A percentile compares a stretch with the other conserved stretches of the same genome.
Evolutionary conservation across 495 filamentous ascomycete genomes (phyloP).

Genomic region (Thozetella sp.): DNA sequence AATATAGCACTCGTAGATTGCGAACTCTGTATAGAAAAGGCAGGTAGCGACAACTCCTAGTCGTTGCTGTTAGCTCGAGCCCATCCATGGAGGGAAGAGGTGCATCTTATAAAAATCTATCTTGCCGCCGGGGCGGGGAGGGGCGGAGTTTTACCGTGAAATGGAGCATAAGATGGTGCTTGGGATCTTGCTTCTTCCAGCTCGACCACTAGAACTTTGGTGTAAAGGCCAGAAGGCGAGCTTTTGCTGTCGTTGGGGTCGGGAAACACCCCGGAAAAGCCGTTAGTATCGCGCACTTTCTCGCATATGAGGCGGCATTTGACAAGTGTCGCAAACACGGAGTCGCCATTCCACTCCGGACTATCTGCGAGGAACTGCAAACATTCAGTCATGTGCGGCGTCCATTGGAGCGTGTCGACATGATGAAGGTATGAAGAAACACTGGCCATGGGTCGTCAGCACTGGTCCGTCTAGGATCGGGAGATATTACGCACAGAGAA

Average conservation of each 20-base stretch:
- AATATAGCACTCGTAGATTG: not conserved
- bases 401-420: not conserved
- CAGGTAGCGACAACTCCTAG: not conserved
- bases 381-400: not conserved
- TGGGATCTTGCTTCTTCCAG: not conserved
- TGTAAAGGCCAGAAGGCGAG: not conserved
- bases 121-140: too few species aligned
- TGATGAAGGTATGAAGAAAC: not conserved
- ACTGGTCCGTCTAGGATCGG: not conserved
- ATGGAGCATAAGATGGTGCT: not conserved
- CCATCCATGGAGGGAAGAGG: too few species aligned
- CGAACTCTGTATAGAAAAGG: not conserved
- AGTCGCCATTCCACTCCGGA: not conserved
- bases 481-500: not conserved
- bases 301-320: not conserved
- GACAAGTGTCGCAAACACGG: not conserved
- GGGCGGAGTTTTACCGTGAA: not conserved
- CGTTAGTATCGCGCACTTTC: not conserved
- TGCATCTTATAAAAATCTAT: too few species aligned
- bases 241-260: not conserved
- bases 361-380: not conserved
- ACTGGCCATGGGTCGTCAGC: not conserved
- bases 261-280: not conserved
- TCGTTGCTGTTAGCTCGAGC: not conserved
- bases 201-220: not conserved